A percentile compares a stretch with the other conserved stretches of the same genome.
These are phyloP conservation scores for Zasmidium angulare DNA, from an alignment of 2,329 filamentous ascomycete genomes.

Conservation along the genomic window DNA sequence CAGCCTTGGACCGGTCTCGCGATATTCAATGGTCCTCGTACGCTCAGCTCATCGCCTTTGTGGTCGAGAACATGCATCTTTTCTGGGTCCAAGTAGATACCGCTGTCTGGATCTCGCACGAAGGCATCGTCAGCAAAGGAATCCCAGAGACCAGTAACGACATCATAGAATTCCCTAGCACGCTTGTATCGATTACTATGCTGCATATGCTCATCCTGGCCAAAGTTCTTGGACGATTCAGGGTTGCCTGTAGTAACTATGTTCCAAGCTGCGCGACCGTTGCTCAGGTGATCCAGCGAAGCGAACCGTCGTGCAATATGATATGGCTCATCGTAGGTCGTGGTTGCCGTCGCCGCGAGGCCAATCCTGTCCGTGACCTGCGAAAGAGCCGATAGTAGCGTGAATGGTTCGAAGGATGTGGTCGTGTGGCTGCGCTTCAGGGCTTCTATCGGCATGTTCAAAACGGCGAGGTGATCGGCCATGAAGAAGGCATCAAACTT, in stretches of 20 bases:
- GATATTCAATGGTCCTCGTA: constrained; percentile 27
- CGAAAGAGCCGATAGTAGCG: constrained; percentile 46
- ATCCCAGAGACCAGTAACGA: constrained; percentile 31
- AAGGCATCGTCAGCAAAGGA: constrained; percentile 56
- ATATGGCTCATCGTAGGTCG: constrained; percentile 41
- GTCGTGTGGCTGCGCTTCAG: constrained; percentile 59
- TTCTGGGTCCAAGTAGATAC: constrained; percentile 52
- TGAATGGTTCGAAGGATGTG: constrained; percentile 54
- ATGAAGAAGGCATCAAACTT: constrained; percentile 56
- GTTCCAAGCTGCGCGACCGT: constrained; percentile 48
- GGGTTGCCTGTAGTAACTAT: constrained; percentile 53
- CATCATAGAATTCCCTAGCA: constrained; percentile 47
- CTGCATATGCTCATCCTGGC: constrained; percentile 45
- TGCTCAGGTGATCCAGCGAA: constrained; percentile 40
- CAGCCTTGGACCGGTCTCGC: constrained; percentile 27
- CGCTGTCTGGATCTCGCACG: constrained; percentile 48
- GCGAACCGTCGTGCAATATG: constrained; percentile 38
- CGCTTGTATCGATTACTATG: constrained; percentile 53
- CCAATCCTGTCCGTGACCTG: constrained; percentile 45
- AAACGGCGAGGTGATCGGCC: constrained; percentile 45
- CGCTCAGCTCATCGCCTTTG: constrained; percentile 38
- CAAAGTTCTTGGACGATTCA: constrained; percentile 49
- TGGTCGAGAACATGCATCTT: constrained; percentile 56
- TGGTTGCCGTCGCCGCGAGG: constrained; percentile 39
- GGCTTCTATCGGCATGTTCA: constrained; percentile 52